These are phyloP conservation scores for Coniochaeta hoffmannii DNA, from an alignment of 2,329 filamentous ascomycete genomes.

Conservation along the genomic window DNA sequence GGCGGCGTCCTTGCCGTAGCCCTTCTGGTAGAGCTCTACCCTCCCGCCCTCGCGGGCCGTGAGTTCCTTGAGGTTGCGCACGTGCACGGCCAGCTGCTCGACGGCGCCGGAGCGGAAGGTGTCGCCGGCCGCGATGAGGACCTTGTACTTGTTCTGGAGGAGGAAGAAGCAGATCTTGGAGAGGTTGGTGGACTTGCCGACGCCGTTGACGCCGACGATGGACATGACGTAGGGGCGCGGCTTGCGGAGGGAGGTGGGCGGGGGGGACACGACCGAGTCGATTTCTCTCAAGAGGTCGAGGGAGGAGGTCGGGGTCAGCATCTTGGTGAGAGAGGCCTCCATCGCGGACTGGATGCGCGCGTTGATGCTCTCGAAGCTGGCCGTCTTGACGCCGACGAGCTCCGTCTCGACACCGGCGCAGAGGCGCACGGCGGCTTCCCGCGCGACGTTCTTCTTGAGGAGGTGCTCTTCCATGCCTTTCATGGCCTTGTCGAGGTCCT, in stretches of 20 bases:
- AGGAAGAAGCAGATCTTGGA: conserved; percentile 98
- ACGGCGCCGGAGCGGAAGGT: conserved; percentile 97
- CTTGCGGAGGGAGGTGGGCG: conserved; percentile 53
- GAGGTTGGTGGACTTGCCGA: conserved; percentile 95
- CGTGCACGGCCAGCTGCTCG: conserved; percentile 92
- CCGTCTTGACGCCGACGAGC: conserved; percentile 83
- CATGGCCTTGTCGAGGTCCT: conserved; percentile 85
- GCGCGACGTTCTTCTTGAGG: conserved; percentile 90
- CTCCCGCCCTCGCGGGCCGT: conserved; percentile 73
- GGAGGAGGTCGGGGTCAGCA: conserved; percentile 90
- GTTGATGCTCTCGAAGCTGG: conserved; percentile 84
- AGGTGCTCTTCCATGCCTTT: conserved; percentile 95
- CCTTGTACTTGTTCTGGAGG: conserved; percentile 92
- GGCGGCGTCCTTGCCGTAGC: conserved; percentile 95
- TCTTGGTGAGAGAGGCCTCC: conserved; percentile 87
- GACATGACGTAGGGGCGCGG: conserved; percentile 91
- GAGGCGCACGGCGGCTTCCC: conserved; percentile 83
- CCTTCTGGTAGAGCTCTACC: conserved; percentile 92
- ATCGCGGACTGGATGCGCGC: conserved; percentile 77
- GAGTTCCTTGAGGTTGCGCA: conserved; percentile 86
- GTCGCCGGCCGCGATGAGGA: conserved; percentile 89
- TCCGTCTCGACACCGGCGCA: conserved; percentile 90
- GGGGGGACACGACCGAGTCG: conserved; percentile 63
- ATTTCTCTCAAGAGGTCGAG: conserved; percentile 93
- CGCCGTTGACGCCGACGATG: conserved; percentile 96